These are phyloP conservation scores for Hypoxylon sp. DNA, from an alignment of 2,329 filamentous ascomycete species.

Conservation along the genomic window DNA sequence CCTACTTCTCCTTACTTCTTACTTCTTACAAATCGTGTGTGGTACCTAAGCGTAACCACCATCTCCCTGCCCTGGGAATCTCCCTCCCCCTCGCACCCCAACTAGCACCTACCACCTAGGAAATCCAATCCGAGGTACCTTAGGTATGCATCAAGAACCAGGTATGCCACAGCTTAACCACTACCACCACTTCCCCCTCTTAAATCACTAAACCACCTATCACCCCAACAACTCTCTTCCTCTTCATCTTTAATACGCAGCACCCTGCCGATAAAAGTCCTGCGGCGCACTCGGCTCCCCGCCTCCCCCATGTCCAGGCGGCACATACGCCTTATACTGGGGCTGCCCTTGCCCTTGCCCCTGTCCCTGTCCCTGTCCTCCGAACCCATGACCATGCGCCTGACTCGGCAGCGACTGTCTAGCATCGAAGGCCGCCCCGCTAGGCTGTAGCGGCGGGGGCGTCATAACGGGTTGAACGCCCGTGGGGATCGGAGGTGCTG, in stretches of 20 bases:
- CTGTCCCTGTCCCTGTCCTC: not conserved
- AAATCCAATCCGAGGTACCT: not conserved
- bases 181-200: not conserved
- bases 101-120: not conserved
- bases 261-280: slow-evolving; percentile 69
- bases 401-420: slow-evolving; percentile 68
- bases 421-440: slow-evolving; percentile 64
- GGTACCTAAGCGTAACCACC: not conserved
- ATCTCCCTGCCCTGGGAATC: not conserved
- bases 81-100: not conserved
- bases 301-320: slow-evolving; percentile 53
- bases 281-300: slow-evolving; percentile 65
- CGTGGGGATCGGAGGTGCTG: slow-evolving; percentile 61
- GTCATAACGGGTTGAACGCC: slow-evolving; percentile 56
- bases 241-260: slow-evolving; percentile 46
- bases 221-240: not conserved
- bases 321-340: slow-evolving; percentile 74
- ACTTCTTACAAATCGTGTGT: slow-evolving; percentile 8
- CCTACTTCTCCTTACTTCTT: slow-evolving; percentile 1
- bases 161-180: slow-evolving; percentile 13
- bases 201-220: not conserved
- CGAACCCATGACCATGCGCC: slow-evolving; percentile 40
- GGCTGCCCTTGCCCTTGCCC: slow-evolving; percentile 62
- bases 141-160: slow-evolving; percentile 11
- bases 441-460: slow-evolving; percentile 62